A percentile compares a stretch with the other conserved stretches of the same genome.
These are phyloP conservation scores for Pterothamnion heteromorphum DNA, from an alignment of 31 red algal genomes.

Conservation along the genomic window DNA sequence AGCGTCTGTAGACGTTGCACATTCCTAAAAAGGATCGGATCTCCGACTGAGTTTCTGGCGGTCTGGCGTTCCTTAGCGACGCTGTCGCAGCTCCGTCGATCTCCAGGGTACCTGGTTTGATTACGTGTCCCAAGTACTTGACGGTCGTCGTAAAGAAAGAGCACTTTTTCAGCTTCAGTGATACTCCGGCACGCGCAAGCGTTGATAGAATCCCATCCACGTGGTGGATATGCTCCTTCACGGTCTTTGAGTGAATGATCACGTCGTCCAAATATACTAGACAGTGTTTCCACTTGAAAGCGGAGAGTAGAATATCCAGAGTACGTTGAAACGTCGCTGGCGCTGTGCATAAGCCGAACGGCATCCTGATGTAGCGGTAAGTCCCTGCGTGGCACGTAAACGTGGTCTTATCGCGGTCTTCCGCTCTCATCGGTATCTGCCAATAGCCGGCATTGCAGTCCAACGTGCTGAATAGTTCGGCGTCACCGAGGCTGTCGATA, in stretches of 20 bases:
- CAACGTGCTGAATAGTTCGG: conserved; percentile 31
- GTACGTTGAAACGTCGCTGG: conserved; percentile 51
- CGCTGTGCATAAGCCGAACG: conserved; percentile 45
- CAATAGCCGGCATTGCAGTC: conserved; percentile 43
- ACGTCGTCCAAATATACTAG: conserved; percentile 40
- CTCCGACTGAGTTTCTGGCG: neutral
- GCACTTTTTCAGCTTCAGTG: conserved; percentile 49
- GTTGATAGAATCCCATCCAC: conserved; percentile 1
- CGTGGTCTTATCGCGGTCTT: conserved; percentile 22
- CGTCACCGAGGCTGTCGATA: conserved; percentile 57
- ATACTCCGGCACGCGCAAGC: neutral
- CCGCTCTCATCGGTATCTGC: conserved; percentile 15
- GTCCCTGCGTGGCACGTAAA: conserved; percentile 45
- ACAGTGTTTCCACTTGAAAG: neutral
- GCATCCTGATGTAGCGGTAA: conserved; percentile 35
- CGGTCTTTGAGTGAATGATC: conserved; percentile 29
- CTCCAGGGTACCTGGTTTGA: conserved; percentile 30
- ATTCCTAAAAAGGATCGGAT: conserved; percentile 21
- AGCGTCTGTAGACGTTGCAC: conserved; percentile 52
- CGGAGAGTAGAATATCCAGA: conserved; percentile 40
- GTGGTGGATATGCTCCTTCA: conserved; percentile 36
- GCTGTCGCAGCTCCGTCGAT: neutral
- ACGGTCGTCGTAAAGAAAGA: conserved; percentile 41
- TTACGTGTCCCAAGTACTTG: conserved; percentile 43
- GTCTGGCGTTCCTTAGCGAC: neutral